Evolutionary conservation across 2,329 filamentous ascomycete genomes (phyloP), one percentile per base, ranked within the genome.

Genomic region (Penicillium oxalicum): DNA sequence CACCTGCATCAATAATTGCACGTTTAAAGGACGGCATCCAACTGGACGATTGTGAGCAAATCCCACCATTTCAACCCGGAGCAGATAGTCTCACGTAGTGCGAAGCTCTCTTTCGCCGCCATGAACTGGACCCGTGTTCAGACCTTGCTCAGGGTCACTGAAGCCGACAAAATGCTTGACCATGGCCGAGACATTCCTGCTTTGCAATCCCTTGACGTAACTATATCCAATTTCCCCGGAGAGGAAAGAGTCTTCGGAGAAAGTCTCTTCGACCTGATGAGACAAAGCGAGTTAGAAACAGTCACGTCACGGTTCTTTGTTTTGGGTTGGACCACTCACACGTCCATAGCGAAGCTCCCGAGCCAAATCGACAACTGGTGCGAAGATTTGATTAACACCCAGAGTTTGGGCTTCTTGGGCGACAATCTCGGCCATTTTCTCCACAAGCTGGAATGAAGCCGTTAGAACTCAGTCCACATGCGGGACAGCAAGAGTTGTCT

Each of bases 151-250:
- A 0, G 84, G 85, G 1, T 74, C 73, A 40, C 77, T 84, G 60
- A 82, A 88, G 1, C 78, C 86, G 9, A 82, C 83, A 63, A 85
- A 89, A 62, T 90, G 86, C 70, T 89, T 90, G 40, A 89, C 82
- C 66, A 81, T 88, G 12, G 86, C 80, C 25, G 80, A 82, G 4
- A 88, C 84, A 38, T 82, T 82, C 32, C 75, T 72, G 9, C 75
- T 76, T 63, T 89, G 84, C 2, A 88, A 70, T 24, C 85, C 81
- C 44, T 71, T 76, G 35, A 82, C 73, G 47, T 78, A 78, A 28
- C 75, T 71, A 57, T 87, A 82, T 1, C 79, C 82, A 48, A 87
- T 77, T 61, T 88, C 84, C 3, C 85, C 86, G 2, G 82, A 76
- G 53, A 89, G 73, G 58, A 78, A 85, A 0, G 78, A 70, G 54